Percentiles rank a stretch among this genome's conserved stretches.
Evolutionary conservation across 179 eudicot genomes (phyloP).

Genomic region (Dionaea muscipula): DNA sequence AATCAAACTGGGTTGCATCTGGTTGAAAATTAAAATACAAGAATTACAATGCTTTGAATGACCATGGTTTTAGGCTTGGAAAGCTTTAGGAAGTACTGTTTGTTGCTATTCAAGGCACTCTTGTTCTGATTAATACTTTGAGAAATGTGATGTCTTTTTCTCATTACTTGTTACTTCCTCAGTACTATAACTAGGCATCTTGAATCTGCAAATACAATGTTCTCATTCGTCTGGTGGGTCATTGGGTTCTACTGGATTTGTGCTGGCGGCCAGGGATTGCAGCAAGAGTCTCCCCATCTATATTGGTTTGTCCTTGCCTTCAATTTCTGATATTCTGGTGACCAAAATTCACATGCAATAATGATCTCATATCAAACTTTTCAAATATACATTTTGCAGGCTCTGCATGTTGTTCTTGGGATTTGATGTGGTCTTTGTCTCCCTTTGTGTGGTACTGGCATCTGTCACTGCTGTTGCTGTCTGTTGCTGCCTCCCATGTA

Average conservation of each 20-base stretch:
- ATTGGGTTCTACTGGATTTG: constrained; percentile 67
- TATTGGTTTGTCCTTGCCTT: constrained; percentile 36
- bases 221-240: constrained; percentile 68
- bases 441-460: constrained; percentile 58
- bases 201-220: constrained; percentile 67
- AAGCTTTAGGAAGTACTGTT: too few species aligned
- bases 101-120: too few species aligned
- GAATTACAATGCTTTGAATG: too few species aligned
- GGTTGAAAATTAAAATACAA: too few species aligned
- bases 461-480: constrained; percentile 56
- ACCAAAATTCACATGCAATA: background rate
- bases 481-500: constrained; percentile 67
- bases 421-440: constrained; percentile 54
- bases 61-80: too few species aligned
- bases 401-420: constrained; percentile 52
- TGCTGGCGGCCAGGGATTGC: constrained; percentile 40
- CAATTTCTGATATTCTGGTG: background rate
- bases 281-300: constrained; percentile 45
- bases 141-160: too few species aligned
- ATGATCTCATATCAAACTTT: background rate
- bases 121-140: too few species aligned
- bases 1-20: too few species aligned
- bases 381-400: constrained; percentile 31
- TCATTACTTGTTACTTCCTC: constrained; percentile 9
- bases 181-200: constrained; percentile 43